Conservation (phyloP, 345 rosid species). For the Schrenkiella parvula region DNA sequence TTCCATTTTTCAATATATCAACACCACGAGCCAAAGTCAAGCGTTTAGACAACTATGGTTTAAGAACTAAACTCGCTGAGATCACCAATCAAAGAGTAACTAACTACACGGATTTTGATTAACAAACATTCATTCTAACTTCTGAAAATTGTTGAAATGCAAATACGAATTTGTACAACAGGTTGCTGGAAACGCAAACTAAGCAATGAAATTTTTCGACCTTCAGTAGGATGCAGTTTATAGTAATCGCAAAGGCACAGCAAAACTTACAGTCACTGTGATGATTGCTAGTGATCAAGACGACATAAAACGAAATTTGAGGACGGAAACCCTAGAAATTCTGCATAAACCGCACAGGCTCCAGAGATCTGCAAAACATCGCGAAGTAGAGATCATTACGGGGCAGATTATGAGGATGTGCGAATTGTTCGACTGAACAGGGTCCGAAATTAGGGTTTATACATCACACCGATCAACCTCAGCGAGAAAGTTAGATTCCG, state of each 20-base stretch:
- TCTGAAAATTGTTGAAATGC: not conserved
- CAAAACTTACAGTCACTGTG: not conserved
- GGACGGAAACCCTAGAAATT: constrained; percentile 1
- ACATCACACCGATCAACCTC: constrained; percentile 4
- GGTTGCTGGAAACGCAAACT: not conserved
- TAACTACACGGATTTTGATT: not conserved
- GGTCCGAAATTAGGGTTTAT: not conserved
- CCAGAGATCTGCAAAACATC: not conserved
- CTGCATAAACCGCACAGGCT: not conserved
- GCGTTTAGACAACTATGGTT: not conserved
- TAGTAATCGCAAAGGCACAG: not conserved
- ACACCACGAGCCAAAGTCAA: not conserved
- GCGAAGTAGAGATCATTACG: not conserved
- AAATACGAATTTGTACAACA: constrained; percentile 1
- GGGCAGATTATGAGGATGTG: not conserved
- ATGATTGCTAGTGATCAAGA: not conserved
- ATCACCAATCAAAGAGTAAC: not conserved
- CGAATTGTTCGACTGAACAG: not conserved
- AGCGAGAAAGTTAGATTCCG: not conserved
- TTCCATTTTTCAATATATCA: not conserved
- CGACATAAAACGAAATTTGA: not conserved
- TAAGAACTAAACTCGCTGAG: not conserved
- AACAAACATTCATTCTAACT: not conserved
- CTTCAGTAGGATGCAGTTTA: not conserved
- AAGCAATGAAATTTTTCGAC: not conserved